A percentile compares a stretch with the other conserved stretches of the same genome.
These are phyloP conservation scores for Solanum dulcamara DNA, from an alignment of 257 asterid species.

Conservation along the genomic window DNA sequence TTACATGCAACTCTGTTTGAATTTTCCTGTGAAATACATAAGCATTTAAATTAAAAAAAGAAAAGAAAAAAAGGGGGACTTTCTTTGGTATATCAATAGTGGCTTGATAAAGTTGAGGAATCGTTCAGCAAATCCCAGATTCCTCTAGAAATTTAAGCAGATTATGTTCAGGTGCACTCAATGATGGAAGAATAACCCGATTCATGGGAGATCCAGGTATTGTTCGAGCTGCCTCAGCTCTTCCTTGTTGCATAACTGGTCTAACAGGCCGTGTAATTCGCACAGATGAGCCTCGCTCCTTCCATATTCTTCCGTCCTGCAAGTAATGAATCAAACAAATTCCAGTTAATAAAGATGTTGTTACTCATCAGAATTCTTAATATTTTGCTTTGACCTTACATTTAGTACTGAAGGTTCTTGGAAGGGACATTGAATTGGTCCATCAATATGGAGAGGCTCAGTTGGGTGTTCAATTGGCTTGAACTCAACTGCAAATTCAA, in stretches of 20 bases:
- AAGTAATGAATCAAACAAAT: neutral
- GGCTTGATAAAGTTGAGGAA: neutral
- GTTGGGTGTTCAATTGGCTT: conserved; percentile 73
- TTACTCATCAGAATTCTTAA: no score
- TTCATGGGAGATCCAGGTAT: conserved; percentile 33
- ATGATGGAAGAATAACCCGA: conserved; percentile 35
- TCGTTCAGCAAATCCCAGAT: conserved; percentile 16
- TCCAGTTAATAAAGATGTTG: no score
- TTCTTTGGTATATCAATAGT: neutral
- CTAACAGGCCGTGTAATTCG: conserved; percentile 32
- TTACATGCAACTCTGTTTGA: neutral
- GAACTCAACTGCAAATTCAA: conserved; percentile 58
- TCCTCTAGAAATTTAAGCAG: conserved; percentile 31
- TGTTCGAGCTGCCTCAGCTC: conserved; percentile 15
- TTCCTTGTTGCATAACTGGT: conserved; percentile 35
- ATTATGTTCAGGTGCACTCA: conserved; percentile 34
- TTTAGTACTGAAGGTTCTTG: conserved; percentile 92
- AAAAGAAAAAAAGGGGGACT: neutral
- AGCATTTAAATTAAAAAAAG: neutral
- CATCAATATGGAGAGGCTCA: conserved; percentile 73
- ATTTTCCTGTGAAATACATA: neutral
- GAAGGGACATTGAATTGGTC: conserved; percentile 70
- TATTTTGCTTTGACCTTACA: no score
- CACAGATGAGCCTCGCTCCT: conserved; percentile 56
- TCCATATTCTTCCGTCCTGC: conserved; percentile 96